Conservation (phyloP, 164 flowering plant species). For the Vitis vinifera region DNA sequence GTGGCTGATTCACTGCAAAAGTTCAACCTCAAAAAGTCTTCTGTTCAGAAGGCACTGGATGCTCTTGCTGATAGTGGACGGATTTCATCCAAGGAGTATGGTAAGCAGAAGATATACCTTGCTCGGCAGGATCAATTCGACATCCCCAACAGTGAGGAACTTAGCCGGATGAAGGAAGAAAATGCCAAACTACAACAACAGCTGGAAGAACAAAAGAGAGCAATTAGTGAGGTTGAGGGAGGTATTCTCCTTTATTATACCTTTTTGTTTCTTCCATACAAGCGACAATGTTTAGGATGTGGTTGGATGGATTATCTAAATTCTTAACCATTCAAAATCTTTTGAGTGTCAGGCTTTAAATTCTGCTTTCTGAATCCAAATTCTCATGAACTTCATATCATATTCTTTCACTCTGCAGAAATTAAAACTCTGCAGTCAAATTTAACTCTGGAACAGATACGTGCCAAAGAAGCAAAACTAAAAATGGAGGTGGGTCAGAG, state of each 20-base stretch:
- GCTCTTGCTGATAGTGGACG: constrained; percentile 51
- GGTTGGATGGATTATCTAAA: too few species aligned
- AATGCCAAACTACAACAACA: constrained; percentile 67
- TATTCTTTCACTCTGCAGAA: constrained; percentile 47
- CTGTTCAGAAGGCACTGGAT: constrained; percentile 86
- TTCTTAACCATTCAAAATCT: background rate
- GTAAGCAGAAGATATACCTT: constrained; percentile 92
- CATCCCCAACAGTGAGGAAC: constrained; percentile 83
- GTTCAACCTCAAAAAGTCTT: constrained; percentile 86
- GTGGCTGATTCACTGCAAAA: constrained; percentile 92
- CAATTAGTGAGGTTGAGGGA: constrained; percentile 67
- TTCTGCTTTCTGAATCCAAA: background rate
- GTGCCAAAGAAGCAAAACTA: constrained; percentile 51
- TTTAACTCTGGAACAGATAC: constrained; percentile 77
- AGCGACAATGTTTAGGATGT: background rate
- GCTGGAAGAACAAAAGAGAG: constrained; percentile 58
- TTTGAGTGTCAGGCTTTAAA: background rate
- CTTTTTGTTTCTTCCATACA: background rate
- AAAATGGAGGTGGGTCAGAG: constrained; percentile 47
- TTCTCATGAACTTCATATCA: background rate
- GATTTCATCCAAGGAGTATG: constrained; percentile 83
- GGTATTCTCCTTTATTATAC: constrained; percentile 41
- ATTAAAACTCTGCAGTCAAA: constrained; percentile 77
- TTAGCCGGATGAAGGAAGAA: constrained; percentile 79
- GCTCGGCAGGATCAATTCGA: constrained; percentile 93